phyloP scores from a whole-genome alignment of 495 filamentous ascomycete genomes.

The Lindgomyces ingoldianus region DNA sequence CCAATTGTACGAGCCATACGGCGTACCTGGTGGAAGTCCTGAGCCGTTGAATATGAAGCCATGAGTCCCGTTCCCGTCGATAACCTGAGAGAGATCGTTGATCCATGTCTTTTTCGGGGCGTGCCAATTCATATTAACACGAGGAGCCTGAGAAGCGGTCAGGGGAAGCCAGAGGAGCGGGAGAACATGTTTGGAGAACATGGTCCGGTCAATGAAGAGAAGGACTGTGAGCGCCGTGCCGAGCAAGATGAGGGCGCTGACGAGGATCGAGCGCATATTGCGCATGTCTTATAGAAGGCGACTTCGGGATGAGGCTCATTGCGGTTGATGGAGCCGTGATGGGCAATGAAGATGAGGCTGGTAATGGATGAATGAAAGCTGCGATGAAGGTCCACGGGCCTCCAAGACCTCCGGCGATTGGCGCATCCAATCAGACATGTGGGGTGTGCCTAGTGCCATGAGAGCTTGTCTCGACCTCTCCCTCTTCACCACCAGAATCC shows the following conservation, averaged over 20 bases:
- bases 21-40: constrained; percentile 44
- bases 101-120: constrained; percentile 57
- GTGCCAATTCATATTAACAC: constrained; percentile 57
- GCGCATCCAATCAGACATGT: constrained; percentile 3
- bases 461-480: constrained; percentile 6
- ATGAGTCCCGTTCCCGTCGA: constrained; percentile 57
- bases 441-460: neutral
- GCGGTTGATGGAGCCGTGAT: constrained; percentile 6
- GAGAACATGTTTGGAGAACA: constrained; percentile 15
- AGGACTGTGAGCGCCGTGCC: constrained; percentile 7
- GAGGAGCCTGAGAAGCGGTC: neutral
- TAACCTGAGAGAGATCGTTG: constrained; percentile 57
- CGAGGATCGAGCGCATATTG: constrained; percentile 2
- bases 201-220: constrained; percentile 7
- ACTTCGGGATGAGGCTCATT: neutral
- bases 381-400: constrained; percentile 1
- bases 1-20: constrained; percentile 66
- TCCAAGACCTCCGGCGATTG: neutral
- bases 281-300: constrained; percentile 15
- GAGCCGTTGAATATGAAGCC: constrained; percentile 67
- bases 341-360: neutral
- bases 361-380: constrained; percentile 1
- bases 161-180: constrained; percentile 17
- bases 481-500: too few species aligned
- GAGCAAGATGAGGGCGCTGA: constrained; percentile 2